Evolutionary conservation across 2,329 filamentous ascomycete species (phyloP).

Genomic region (Alternaria triticina): DNA sequence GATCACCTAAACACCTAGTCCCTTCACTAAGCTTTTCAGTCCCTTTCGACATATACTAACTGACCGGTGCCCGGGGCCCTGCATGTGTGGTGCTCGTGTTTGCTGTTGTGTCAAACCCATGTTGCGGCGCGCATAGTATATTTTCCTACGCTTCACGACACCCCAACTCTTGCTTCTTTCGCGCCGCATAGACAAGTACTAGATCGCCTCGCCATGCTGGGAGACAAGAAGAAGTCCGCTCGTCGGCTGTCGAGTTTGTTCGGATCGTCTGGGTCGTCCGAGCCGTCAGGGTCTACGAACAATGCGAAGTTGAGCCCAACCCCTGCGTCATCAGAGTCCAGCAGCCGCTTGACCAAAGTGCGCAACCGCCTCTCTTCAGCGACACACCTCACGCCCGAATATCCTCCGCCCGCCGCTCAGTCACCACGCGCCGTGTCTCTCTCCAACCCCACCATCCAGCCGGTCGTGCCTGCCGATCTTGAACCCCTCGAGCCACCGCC

Average conservation of each 20-base stretch:
- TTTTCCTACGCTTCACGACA: slow-evolving; percentile 6
- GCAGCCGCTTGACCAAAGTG: slow-evolving; percentile 37
- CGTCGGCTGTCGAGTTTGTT: slow-evolving; percentile 45
- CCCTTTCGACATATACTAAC: slow-evolving; percentile 15
- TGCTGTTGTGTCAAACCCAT: slow-evolving; percentile 23
- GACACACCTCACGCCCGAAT: slow-evolving; percentile 39
- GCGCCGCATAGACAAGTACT: neutral
- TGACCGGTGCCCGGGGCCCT: slow-evolving; percentile 14
- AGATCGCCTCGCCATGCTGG: slow-evolving; percentile 22
- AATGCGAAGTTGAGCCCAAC: slow-evolving; percentile 22
- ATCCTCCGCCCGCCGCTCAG: slow-evolving; percentile 33
- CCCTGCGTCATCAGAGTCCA: slow-evolving; percentile 35
- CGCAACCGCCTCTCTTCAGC: slow-evolving; percentile 42
- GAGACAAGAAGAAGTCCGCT: slow-evolving; percentile 41
- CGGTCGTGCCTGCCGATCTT: slow-evolving; percentile 31
- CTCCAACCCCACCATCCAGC: slow-evolving; percentile 36
- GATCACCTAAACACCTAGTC: slow-evolving; percentile 26
- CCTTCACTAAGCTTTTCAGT: slow-evolving; percentile 20
- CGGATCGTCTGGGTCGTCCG: slow-evolving; percentile 25
- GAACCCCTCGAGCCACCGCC: slow-evolving; percentile 39
- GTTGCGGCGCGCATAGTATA: slow-evolving; percentile 12
- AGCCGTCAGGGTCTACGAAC: slow-evolving; percentile 6
- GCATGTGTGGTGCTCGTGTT: slow-evolving; percentile 30
- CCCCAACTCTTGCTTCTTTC: neutral
- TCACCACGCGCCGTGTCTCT: slow-evolving; percentile 18